These are phyloP conservation scores for Mucor irregularis DNA, from an alignment of 371 early-diverging fungal genomes.

Conservation along the genomic window DNA sequence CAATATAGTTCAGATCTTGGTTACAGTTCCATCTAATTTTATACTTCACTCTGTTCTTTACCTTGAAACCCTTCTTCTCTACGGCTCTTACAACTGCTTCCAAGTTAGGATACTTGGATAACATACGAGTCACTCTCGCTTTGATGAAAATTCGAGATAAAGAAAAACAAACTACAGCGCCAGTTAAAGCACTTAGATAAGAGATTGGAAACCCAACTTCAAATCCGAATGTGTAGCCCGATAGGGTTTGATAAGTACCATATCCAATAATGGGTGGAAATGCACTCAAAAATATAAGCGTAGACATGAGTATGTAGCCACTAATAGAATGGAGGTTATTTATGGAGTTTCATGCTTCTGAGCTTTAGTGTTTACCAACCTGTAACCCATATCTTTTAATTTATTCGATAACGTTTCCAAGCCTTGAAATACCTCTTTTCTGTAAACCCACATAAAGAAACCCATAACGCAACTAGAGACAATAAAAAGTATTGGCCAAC, in stretches of 20 bases:
- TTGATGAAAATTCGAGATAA: constrained; percentile 57
- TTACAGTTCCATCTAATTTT: no score
- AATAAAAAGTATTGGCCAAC: constrained; percentile 4
- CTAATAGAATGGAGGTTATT: constrained; percentile 13
- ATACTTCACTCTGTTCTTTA: no score
- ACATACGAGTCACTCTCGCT: constrained; percentile 47
- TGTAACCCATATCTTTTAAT: constrained; percentile 34
- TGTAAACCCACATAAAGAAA: constrained; percentile 27
- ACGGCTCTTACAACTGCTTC: constrained; percentile 63
- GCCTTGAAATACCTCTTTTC: constrained; percentile 31
- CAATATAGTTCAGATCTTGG: no score
- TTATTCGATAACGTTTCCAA: constrained; percentile 37
- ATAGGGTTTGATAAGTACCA: constrained; percentile 61
- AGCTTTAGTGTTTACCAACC: constrained; percentile 13
- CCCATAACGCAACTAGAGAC: constrained; percentile 6
- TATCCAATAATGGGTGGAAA: constrained; percentile 75
- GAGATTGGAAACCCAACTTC: constrained; percentile 58
- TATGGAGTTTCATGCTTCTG: neutral
- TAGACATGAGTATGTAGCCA: constrained; percentile 42
- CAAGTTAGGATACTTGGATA: constrained; percentile 57
- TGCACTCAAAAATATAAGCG: constrained; percentile 54
- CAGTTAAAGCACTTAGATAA: constrained; percentile 58
- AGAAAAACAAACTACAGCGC: constrained; percentile 63
- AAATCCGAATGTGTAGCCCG: constrained; percentile 72
- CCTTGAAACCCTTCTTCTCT: constrained; percentile 71